Evolutionary conservation across 306 rosid species (phyloP).

Genomic region (Mucuna pruriens): DNA sequence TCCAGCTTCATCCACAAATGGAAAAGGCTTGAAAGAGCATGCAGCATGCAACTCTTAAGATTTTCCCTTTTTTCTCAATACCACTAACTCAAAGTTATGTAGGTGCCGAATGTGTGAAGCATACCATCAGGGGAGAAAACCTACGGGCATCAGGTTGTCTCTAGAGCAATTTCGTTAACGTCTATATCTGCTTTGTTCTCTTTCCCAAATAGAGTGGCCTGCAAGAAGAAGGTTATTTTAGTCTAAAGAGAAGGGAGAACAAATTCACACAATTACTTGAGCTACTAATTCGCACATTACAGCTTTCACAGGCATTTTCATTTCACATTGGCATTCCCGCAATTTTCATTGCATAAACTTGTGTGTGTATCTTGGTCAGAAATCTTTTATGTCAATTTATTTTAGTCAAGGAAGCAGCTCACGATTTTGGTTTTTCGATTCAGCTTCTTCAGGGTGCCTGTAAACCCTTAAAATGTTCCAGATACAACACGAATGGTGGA

Average conservation of each 20-base stretch:
- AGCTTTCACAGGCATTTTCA: conserved; percentile 17
- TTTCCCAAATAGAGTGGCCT: conserved; percentile 90
- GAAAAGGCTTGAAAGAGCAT: neutral
- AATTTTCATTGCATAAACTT: conserved; percentile 21
- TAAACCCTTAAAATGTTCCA: conserved; percentile 76
- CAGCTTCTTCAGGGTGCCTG: conserved; percentile 82
- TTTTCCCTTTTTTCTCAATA: neutral
- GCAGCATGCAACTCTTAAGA: conserved; percentile 1
- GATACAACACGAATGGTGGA: conserved; percentile 71
- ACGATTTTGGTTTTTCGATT: conserved; percentile 76
- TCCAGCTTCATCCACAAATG: neutral
- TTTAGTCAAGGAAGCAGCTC: conserved; percentile 35
- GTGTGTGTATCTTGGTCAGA: neutral
- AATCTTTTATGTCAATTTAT: conserved; percentile 6
- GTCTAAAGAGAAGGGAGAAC: conserved; percentile 18
- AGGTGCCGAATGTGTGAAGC: conserved; percentile 12
- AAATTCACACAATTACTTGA: neutral
- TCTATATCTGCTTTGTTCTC: conserved; percentile 79
- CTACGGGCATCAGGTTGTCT: conserved; percentile 45
- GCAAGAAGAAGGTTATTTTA: conserved; percentile 51
- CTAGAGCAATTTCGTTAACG: conserved; percentile 61
- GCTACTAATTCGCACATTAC: conserved; percentile 8
- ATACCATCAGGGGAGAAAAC: conserved; percentile 47
- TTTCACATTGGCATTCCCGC: conserved; percentile 3
- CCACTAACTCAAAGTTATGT: neutral